Evolutionary conservation across 2,329 filamentous ascomycete species (phyloP).

Genomic region (Cryphonectria nitschkei): DNA sequence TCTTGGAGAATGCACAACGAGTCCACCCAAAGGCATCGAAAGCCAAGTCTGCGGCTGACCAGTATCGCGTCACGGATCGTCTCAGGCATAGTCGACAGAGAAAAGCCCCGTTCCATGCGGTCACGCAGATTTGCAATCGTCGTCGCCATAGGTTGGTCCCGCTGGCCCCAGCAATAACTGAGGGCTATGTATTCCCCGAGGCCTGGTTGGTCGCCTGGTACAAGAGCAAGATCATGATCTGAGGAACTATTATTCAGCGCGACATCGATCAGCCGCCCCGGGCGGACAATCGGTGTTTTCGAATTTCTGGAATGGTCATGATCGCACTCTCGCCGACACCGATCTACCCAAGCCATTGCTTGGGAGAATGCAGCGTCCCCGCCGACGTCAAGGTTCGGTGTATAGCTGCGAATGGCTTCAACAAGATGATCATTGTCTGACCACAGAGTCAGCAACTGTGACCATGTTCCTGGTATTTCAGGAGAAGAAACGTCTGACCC

Average conservation of each 20-base stretch:
- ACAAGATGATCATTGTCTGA: not conserved
- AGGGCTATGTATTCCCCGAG: not conserved
- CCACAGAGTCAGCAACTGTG: not conserved
- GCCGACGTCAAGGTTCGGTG: not conserved
- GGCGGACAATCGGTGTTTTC: not conserved
- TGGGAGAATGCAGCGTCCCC: slow-evolving; percentile 1
- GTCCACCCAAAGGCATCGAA: slow-evolving; percentile 17
- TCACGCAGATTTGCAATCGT: not conserved
- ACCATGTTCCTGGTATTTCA: not conserved
- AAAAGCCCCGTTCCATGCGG: not conserved
- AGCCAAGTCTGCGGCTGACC: not conserved
- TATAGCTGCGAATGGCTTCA: not conserved
- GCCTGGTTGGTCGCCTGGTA: not conserved
- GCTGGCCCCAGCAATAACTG: slow-evolving; percentile 4
- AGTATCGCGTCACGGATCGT: not conserved
- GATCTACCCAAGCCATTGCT: not conserved
- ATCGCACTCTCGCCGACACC: not conserved
- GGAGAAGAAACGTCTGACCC: not conserved
- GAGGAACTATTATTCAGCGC: not conserved
- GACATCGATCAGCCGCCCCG: not conserved
- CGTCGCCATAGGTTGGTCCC: not conserved
- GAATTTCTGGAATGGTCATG: not conserved
- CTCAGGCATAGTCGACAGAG: not conserved
- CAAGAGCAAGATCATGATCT: not conserved
- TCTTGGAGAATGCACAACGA: slow-evolving; percentile 25